Percentiles rank a stretch among this genome's conserved stretches.
phyloP scores from a whole-genome alignment of 2,329 filamentous ascomycete genomes.

The Xylaria sp. region DNA sequence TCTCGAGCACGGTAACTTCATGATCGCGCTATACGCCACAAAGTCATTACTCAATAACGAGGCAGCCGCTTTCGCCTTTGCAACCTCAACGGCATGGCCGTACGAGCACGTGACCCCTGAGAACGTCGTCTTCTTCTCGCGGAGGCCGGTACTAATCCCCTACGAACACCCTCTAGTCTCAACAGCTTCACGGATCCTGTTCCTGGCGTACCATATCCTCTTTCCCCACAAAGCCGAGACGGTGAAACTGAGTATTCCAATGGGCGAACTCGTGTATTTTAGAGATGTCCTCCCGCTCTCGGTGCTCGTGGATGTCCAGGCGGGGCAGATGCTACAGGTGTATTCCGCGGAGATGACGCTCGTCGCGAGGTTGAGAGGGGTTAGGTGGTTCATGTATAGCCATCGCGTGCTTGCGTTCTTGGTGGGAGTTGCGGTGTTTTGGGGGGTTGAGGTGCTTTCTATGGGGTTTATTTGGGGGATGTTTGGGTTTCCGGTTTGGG shows the following conservation, averaged over 20 bases:
- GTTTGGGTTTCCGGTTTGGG: no score
- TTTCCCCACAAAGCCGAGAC: slow-evolving; percentile 68
- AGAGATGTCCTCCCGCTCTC: slow-evolving; percentile 50
- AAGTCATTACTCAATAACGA: slow-evolving; percentile 49
- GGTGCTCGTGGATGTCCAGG: slow-evolving; percentile 69
- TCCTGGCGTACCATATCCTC: slow-evolving; percentile 73
- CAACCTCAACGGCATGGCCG: slow-evolving; percentile 31
- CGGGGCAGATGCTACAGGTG: slow-evolving; percentile 73
- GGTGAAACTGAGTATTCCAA: slow-evolving; percentile 66
- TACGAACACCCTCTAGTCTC: slow-evolving; percentile 77
- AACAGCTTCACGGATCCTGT: slow-evolving; percentile 62
- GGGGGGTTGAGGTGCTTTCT: slow-evolving; percentile 74
- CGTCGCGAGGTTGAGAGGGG: slow-evolving; percentile 74
- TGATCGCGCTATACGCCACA: slow-evolving; percentile 80
- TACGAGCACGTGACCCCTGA: slow-evolving; percentile 46
- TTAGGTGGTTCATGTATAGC: slow-evolving; percentile 87
- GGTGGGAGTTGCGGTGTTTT: slow-evolving; percentile 74
- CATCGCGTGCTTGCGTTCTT: slow-evolving; percentile 74
- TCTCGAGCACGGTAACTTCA: slow-evolving; percentile 84
- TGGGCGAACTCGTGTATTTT: slow-evolving; percentile 79
- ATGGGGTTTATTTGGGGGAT: slow-evolving; percentile 69
- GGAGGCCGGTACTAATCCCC: slow-evolving; percentile 78
- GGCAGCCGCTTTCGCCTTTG: slow-evolving; percentile 35
- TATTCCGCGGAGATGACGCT: slow-evolving; percentile 74
- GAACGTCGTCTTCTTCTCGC: slow-evolving; percentile 64